Base-by-base conservation (phyloP, 768 basidiomycete species). In the Tulasnella sp. region DNA sequence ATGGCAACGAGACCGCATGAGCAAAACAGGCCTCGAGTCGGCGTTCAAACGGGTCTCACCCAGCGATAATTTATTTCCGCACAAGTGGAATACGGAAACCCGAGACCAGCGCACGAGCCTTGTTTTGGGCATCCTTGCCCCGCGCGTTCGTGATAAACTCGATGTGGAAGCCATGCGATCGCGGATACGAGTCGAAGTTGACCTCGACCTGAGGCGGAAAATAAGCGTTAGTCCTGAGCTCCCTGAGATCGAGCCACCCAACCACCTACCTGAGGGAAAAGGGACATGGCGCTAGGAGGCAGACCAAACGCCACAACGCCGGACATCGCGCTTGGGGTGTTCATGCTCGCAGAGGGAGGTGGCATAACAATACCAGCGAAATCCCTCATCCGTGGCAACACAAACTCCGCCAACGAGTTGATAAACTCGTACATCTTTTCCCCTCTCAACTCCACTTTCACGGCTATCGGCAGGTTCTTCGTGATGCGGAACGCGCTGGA, bases 351-450 rank as follows among this genome's bases (percentile, higher is more conserved):
- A 0, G 91, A 91, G 18, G 91, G 87, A 7, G 92, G 89, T n/a
- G 95, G 94, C 27, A 99, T 87, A 5, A 90, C 85, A 81, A 99
- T 84, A 39, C 97, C 98, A 16, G 88, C 87, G 87, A 96, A 99
- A 83, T 98, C 97, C 83, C 96, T 90, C 76, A 98, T 85, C 31
- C 97, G 91, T 1, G 97, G 97, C n/a, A 98, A 87, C 80, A 99
- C 97, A 83, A 98, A 98, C 83, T 98, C 96, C 83, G 92, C 90
- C 82, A 99, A 89, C 10, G 91, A 92, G 79, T 91, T 91, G 79
- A 99, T 87, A 86, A 99, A 98, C 82, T 95, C 93, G 87, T 95
- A 98, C 97, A 99, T 98, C 82, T 92, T 91, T 73, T 93, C 91
- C 19, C 97, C 97, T 84, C 91, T 92, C 82, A 99, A 86, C 84